phyloP scores from a whole-genome alignment of 768 basidiomycete species.

The Coprinopsis strossmayeri region DNA sequence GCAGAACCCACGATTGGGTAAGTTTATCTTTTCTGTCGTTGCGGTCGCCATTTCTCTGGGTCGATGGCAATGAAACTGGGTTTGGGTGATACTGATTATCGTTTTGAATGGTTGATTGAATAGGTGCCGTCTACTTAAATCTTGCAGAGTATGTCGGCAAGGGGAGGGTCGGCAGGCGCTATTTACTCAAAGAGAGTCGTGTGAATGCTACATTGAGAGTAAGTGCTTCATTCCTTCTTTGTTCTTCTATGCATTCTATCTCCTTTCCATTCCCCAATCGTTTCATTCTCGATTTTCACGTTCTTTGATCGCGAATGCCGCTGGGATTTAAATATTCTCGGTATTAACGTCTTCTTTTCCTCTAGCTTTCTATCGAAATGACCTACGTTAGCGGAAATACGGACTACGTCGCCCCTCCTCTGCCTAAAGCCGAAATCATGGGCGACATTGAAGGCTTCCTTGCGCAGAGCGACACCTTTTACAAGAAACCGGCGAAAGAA shows the following conservation, averaged over 20 bases:
- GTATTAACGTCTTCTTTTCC: not conserved
- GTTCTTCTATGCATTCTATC: not conserved
- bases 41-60: no score
- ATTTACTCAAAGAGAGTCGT: slow-evolving; percentile 66
- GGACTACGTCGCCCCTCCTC: slow-evolving; percentile 55
- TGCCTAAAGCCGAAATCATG: slow-evolving; percentile 68
- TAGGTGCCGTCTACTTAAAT: slow-evolving; percentile 50
- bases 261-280: not conserved
- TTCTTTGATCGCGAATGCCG: not conserved
- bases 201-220: slow-evolving; percentile 78
- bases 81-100: no score
- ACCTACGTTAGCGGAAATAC: slow-evolving; percentile 47
- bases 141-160: slow-evolving; percentile 70
- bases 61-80: no score
- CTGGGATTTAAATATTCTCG: no score
- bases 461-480: slow-evolving; percentile 35
- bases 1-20: slow-evolving; percentile 54
- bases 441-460: slow-evolving; percentile 60
- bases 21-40: not conserved
- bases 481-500: slow-evolving; percentile 35
- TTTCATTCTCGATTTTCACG: no score
- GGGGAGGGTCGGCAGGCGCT: slow-evolving; percentile 52
- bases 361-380: slow-evolving; percentile 50
- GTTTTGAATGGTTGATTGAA: not conserved
- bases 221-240: slow-evolving; percentile 7